These are phyloP conservation scores for Rosa rugosa DNA, from an alignment of 306 rosid genomes.

Conservation along the genomic window DNA sequence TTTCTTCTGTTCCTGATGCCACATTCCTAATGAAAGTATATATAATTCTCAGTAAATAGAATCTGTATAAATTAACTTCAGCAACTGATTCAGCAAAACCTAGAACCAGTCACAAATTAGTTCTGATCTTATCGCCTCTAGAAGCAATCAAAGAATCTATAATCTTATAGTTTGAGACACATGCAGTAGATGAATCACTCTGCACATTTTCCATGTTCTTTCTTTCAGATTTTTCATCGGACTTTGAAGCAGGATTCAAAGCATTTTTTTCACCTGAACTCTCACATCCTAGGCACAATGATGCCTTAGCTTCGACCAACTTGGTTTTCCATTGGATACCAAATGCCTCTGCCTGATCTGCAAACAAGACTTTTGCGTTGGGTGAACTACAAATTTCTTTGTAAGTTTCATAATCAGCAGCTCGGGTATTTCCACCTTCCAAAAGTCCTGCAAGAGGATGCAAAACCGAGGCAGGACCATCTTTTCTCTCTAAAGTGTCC, in stretches of 20 bases:
- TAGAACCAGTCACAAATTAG: conserved; percentile 31
- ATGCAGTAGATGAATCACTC: conserved; percentile 25
- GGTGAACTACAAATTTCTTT: conserved; percentile 69
- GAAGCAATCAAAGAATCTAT: conserved; percentile 46
- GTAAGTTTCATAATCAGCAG: conserved; percentile 72
- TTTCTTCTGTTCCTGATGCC: conserved; percentile 10
- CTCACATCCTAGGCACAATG: conserved; percentile 26
- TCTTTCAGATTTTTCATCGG: conserved; percentile 19
- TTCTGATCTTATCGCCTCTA: conserved; percentile 27
- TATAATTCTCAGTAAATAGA: background rate
- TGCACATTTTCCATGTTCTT: conserved; percentile 30
- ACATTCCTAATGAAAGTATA: conserved; percentile 4
- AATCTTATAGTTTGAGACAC: conserved; percentile 27
- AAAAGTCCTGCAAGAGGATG: conserved; percentile 70
- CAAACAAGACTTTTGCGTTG: conserved; percentile 51
- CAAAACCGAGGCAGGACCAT: conserved; percentile 58
- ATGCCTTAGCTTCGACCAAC: conserved; percentile 32
- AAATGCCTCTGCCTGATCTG: conserved; percentile 76
- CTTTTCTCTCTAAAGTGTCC: conserved; percentile 58
- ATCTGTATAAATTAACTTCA: background rate
- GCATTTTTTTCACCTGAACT: conserved; percentile 16
- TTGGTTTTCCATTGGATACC: conserved; percentile 54
- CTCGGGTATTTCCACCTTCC: conserved; percentile 69
- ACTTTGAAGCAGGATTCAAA: conserved; percentile 15
- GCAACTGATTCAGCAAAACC: conserved; percentile 9